Percentiles rank a stretch among this genome's conserved stretches.
Evolutionary conservation across 1,284 basidiomycete genomes (phyloP).

Genomic region (Irpex lacteus): DNA sequence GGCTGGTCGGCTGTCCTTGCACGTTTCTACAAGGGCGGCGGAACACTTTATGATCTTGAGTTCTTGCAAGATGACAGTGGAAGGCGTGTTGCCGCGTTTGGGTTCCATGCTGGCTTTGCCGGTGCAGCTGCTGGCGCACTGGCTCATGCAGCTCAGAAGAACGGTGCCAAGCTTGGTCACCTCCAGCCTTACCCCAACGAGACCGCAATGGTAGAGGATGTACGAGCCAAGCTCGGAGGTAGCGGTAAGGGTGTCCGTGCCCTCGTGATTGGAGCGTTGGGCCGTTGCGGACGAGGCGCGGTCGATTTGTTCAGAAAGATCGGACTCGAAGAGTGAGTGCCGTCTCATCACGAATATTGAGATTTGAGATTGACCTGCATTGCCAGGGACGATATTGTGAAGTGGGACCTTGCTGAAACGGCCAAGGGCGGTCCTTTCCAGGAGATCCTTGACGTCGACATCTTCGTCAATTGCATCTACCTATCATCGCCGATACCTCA

Average conservation of each 20-base stretch:
- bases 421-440: constrained; percentile 96
- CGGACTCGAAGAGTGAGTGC: constrained; percentile 80
- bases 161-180: constrained; percentile 59
- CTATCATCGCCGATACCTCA: constrained; percentile 86
- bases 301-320: constrained; percentile 95
- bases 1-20: constrained; percentile 90
- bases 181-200: constrained; percentile 86
- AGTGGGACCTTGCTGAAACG: constrained; percentile 98
- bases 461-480: constrained; percentile 99
- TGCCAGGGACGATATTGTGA: constrained; percentile 81
- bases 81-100: constrained; percentile 97
- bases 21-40: constrained; percentile 86
- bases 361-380: neutral
- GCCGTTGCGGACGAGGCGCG: constrained; percentile 95
- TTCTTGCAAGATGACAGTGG: constrained; percentile 88
- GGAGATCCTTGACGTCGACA: constrained; percentile 95
- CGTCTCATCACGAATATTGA: neutral
- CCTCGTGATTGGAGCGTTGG: constrained; percentile 95
- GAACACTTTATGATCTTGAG: constrained; percentile 95
- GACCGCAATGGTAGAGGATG: constrained; percentile 72
- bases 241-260: constrained; percentile 79
- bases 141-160: constrained; percentile 72
- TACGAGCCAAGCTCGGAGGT: constrained; percentile 69
- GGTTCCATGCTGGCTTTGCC: constrained; percentile 97
- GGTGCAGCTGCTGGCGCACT: constrained; percentile 94